phyloP scores from a whole-genome alignment of 345 rosid genomes.

The Pistacia atlantica region DNA sequence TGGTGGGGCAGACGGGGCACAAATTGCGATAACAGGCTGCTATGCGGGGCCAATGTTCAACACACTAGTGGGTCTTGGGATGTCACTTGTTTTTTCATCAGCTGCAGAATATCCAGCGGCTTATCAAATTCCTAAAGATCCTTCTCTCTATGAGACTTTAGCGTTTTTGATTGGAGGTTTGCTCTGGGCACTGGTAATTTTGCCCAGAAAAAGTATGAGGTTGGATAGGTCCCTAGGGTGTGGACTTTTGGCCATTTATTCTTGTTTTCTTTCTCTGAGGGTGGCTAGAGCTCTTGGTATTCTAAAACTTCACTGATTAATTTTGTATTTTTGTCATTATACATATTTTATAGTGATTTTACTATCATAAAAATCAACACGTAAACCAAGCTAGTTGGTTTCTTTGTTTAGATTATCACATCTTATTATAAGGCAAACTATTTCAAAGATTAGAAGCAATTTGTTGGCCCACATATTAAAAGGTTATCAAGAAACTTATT shows the following conservation, averaged over 20 bases:
- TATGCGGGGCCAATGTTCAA: conserved; percentile 94
- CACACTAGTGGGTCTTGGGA: conserved; percentile 74
- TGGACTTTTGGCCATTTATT: conserved; percentile 78
- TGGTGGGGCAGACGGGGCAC: conserved; percentile 78
- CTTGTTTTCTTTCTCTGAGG: conserved; percentile 65
- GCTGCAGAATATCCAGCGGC: conserved; percentile 59
- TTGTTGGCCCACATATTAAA: too few species aligned
- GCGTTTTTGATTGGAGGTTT: conserved; percentile 70
- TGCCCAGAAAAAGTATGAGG: conserved; percentile 74
- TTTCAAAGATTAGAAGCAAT: too few species aligned
- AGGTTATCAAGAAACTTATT: too few species aligned
- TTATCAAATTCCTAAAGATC: conserved; percentile 59
- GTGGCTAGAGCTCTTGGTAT: conserved; percentile 44
- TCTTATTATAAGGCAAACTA: too few species aligned
- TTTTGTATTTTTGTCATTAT: too few species aligned
- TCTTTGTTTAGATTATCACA: too few species aligned
- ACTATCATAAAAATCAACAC: too few species aligned
- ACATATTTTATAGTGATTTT: too few species aligned
- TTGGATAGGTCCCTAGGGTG: conserved; percentile 60
- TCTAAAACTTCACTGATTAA: conserved; percentile 20
- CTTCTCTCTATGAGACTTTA: conserved; percentile 64
- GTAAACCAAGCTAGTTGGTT: too few species aligned
- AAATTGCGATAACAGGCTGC: conserved; percentile 90
- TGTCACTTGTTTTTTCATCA: conserved; percentile 64
- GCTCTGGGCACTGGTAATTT: conserved; percentile 80